A percentile compares a stretch with the other conserved stretches of the same genome.
Conservation (phyloP, 129 eudicot species). For the Logfia minima region DNA sequence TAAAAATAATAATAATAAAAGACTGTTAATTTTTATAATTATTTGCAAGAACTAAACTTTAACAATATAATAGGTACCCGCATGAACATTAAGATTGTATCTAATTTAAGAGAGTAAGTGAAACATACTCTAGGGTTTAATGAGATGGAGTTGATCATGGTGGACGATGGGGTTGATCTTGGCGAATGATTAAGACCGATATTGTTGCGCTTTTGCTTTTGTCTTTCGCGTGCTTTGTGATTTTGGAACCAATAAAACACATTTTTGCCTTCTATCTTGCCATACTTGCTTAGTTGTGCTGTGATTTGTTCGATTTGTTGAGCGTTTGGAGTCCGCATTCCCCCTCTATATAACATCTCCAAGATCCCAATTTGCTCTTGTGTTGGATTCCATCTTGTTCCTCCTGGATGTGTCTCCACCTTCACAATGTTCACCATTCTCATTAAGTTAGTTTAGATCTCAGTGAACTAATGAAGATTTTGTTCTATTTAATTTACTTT, state of each 20-base stretch:
- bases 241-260: constrained; percentile 98
- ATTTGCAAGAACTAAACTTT: constrained; percentile 30
- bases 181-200: constrained; percentile 59
- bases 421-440: constrained; percentile 30
- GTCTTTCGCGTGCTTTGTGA: constrained; percentile 94
- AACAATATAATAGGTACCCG: neutral
- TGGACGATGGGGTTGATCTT: constrained; percentile 40
- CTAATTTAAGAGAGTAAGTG: neutral
- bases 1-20: neutral
- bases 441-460: constrained; percentile 15
- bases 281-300: constrained; percentile 62
- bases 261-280: constrained; percentile 91
- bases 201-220: constrained; percentile 79
- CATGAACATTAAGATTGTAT: neutral
- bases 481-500: neutral
- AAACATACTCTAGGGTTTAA: constrained; percentile 55
- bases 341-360: constrained; percentile 81
- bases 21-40: neutral
- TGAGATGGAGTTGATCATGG: constrained; percentile 45
- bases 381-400: constrained; percentile 96
- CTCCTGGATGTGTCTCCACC: constrained; percentile 83
- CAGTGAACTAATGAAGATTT: neutral
- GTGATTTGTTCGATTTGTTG: constrained; percentile 91
- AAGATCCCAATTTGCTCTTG: constrained; percentile 87
- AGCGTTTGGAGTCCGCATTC: constrained; percentile 92